phyloP scores from a whole-genome alignment of 257 asterid species.

The Gentiana macrophylla region DNA sequence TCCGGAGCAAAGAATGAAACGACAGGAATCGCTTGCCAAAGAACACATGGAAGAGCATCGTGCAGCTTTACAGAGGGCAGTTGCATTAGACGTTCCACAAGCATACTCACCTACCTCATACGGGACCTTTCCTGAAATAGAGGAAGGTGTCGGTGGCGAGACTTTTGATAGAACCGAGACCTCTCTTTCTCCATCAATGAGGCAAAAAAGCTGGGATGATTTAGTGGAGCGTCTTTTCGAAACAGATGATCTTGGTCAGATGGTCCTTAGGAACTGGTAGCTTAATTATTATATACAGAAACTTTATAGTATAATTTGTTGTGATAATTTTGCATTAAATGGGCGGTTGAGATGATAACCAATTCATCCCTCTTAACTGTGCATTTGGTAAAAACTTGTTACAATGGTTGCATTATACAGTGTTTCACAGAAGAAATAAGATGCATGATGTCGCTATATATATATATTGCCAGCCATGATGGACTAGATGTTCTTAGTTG shows the following conservation, averaged over 20 bases:
- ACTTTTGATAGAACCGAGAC: conserved; percentile 25
- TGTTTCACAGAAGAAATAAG: no score
- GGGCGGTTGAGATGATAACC: no score
- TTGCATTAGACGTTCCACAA: conserved; percentile 63
- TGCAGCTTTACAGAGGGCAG: conserved; percentile 80
- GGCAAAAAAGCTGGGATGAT: conserved; percentile 19
- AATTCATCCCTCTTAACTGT: no score
- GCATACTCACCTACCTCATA: conserved; percentile 58
- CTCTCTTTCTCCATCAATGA: conserved; percentile 12
- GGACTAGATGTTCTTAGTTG: no score
- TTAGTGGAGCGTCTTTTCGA: conserved; percentile 12
- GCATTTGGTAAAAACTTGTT: no score
- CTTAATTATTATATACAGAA: neutral
- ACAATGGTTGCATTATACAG: no score
- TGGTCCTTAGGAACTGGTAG: conserved; percentile 6
- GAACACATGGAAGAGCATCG: conserved; percentile 70
- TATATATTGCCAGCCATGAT: no score
- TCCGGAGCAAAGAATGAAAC: conserved; percentile 63
- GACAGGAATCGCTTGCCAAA: conserved; percentile 55
- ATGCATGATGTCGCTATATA: no score
- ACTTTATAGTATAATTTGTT: no score
- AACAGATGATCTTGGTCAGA: conserved; percentile 10
- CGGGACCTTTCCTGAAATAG: conserved; percentile 61
- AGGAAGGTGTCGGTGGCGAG: conserved; percentile 24
- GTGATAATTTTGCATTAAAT: no score